Base-by-base conservation (phyloP, 2,329 filamentous ascomycete species). In the Parafenestella ontariensis region DNA sequence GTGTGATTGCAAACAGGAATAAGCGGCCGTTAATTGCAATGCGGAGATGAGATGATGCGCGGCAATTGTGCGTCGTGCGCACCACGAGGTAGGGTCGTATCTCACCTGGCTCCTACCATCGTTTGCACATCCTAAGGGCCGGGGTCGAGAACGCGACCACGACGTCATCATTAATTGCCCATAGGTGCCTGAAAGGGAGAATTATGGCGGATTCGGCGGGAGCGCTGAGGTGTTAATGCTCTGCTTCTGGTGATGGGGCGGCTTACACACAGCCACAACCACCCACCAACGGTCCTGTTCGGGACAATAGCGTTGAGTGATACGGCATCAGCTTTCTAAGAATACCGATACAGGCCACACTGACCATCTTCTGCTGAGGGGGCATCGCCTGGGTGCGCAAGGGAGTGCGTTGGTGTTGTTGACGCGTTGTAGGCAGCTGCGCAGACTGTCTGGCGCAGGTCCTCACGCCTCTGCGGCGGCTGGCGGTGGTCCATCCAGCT, bases 251-350 rank as follows among this genome's bases (percentile, higher is more conserved):
- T 31, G 45, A 48, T 54, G 54, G 60, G 56, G 62, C 64, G 63
- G 68, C 65, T 71, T 47, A 59, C 52, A 66, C 72, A 74, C 72
- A 73, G 71, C 72, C 72, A 68, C 71, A 67, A 42, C 58, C 61
- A 67, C 57, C 60, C 61, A 64, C 67, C 61, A 56, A 54, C 31
- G 40, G 9, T 47, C 58, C 63, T 45, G 21, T 59, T 65, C 39
- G 49, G 63, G 68, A 46, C 47, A 69, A 68, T 57, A 60, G 61
- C 51, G 46, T 41, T 55, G 59, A 52, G 62, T 61, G 60, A 65
- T 65, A 64, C 66, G 63, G 64, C 70, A 67, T 69, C 69, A 71
- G 68, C 69, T 65, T 67, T 68, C 71, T 72, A 74, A 74, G 70
- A 73, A 74, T 72, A 71, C 57, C 48, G 56, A 52, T 42, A 59